Percentiles rank a stretch among this genome's conserved stretches.
These are phyloP conservation scores for Besnoitia besnoiti DNA, from an alignment of 169 alveolate genomes.

Conservation along the genomic window DNA sequence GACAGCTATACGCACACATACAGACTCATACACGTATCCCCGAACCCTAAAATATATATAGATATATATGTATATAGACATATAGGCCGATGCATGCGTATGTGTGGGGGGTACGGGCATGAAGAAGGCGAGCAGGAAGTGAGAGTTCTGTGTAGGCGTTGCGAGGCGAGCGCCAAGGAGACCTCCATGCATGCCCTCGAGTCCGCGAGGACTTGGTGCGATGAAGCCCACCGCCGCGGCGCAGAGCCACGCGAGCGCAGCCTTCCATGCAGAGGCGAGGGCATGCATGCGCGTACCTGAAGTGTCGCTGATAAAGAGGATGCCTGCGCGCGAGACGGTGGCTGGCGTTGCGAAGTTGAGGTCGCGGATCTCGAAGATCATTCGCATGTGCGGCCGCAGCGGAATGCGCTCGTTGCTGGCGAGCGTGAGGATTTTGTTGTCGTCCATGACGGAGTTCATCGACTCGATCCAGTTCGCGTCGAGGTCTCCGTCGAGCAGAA, in stretches of 20 bases:
- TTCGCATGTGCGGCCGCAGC: constrained; percentile 93
- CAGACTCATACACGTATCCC: neutral
- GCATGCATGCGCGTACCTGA: constrained; percentile 33
- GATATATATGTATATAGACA: neutral
- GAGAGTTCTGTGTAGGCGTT: too few species aligned
- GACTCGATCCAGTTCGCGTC: constrained; percentile 98
- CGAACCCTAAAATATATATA: neutral
- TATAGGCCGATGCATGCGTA: neutral
- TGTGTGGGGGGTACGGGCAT: too few species aligned
- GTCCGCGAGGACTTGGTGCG: too few species aligned
- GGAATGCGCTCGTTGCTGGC: constrained; percentile 95
- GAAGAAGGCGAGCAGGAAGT: too few species aligned
- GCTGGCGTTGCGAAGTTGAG: constrained; percentile 97
- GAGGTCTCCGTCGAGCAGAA: constrained; percentile 92
- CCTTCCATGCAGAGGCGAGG: neutral
- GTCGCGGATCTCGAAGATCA: constrained; percentile 96
- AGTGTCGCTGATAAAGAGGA: constrained; percentile 90
- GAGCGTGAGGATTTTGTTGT: constrained; percentile 93
- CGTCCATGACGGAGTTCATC: constrained; percentile 96
- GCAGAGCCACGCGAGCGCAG: too few species aligned
- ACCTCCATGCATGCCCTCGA: too few species aligned
- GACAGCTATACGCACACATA: neutral
- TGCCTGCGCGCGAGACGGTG: constrained; percentile 97
- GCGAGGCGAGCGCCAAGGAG: too few species aligned
- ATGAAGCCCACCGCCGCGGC: too few species aligned